Percentiles rank a stretch among this genome's conserved stretches.
Evolutionary conservation across 2,329 filamentous ascomycete species (phyloP).

Genomic region (Xylaria digitata): DNA sequence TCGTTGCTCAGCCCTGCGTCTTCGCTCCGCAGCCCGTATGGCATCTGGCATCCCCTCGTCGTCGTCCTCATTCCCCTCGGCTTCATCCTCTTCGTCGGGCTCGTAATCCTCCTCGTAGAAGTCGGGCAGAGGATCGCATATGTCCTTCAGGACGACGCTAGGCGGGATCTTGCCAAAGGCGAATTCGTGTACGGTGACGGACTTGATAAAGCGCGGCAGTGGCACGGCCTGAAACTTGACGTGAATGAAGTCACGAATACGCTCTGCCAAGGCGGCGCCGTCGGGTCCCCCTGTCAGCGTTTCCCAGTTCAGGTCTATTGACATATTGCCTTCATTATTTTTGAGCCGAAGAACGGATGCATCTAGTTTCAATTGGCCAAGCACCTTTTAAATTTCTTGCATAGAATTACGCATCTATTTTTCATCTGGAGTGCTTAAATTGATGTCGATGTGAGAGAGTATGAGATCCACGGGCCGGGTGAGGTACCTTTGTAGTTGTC

Average conservation of each 20-base stretch:
- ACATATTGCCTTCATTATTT: constrained; percentile 69
- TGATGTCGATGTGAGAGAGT: constrained; percentile 2
- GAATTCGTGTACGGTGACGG: constrained; percentile 93
- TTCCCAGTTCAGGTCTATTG: constrained; percentile 97
- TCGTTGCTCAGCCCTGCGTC: constrained; percentile 51
- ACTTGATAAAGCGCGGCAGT: constrained; percentile 95
- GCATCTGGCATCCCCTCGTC: constrained; percentile 48
- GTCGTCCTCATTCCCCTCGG: constrained; percentile 56
- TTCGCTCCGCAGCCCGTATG: constrained; percentile 51
- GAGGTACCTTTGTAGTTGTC: no score
- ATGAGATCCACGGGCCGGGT: no score
- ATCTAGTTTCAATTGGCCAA: neutral
- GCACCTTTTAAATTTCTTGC: neutral
- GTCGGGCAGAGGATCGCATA: constrained; percentile 93
- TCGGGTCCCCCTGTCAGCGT: constrained; percentile 90
- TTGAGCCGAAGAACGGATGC: neutral
- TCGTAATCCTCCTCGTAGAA: constrained; percentile 90
- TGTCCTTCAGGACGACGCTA: constrained; percentile 91
- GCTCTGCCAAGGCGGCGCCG: constrained; percentile 83
- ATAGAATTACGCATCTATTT: neutral
- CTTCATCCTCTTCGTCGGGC: constrained; percentile 67
- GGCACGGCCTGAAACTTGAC: constrained; percentile 93
- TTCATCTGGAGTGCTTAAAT: neutral
- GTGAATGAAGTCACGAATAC: constrained; percentile 93
- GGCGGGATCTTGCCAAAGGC: constrained; percentile 88